A percentile compares a stretch with the other conserved stretches of the same genome.
These are phyloP conservation scores for Colletotrichum ledebouriae DNA, from an alignment of 2,329 filamentous ascomycete genomes.

Conservation along the genomic window DNA sequence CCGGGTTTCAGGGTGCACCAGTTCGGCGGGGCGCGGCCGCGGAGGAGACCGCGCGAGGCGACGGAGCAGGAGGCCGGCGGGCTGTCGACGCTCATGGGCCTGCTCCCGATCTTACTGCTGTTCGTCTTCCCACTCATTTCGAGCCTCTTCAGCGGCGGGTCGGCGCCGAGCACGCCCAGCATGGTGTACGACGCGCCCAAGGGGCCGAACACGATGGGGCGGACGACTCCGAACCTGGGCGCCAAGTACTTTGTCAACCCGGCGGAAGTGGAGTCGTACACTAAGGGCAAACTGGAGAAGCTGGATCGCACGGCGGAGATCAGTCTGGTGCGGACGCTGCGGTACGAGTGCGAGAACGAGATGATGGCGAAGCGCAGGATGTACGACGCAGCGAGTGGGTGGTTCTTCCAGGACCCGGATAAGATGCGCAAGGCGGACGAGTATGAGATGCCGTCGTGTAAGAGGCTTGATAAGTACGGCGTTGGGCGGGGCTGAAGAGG, in stretches of 20 bases:
- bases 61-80: slow-evolving; percentile 66
- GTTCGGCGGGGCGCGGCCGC: slow-evolving; percentile 85
- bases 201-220: slow-evolving; percentile 80
- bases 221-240: slow-evolving; percentile 77
- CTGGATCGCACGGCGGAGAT: slow-evolving; percentile 85
- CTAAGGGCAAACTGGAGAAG: slow-evolving; percentile 75
- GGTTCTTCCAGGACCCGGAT: slow-evolving; percentile 85
- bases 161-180: slow-evolving; percentile 70
- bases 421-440: slow-evolving; percentile 79
- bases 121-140: slow-evolving; percentile 89
- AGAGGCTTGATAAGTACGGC: slow-evolving; percentile 62
- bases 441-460: slow-evolving; percentile 66
- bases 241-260: slow-evolving; percentile 91
- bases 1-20: slow-evolving; percentile 95
- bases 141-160: slow-evolving; percentile 76
- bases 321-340: slow-evolving; percentile 76
- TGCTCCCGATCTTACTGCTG: slow-evolving; percentile 90
- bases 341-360: slow-evolving; percentile 82
- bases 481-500: slow-evolving; percentile 42
- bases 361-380: slow-evolving; percentile 73
- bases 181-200: slow-evolving; percentile 82
- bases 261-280: slow-evolving; percentile 78
- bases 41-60: slow-evolving; percentile 79
- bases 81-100: slow-evolving; percentile 74
- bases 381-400: slow-evolving; percentile 84